Evolutionary conservation across 2,329 filamentous ascomycete species (phyloP).

Genomic region (Stagonosporopsis rhizophila): DNA sequence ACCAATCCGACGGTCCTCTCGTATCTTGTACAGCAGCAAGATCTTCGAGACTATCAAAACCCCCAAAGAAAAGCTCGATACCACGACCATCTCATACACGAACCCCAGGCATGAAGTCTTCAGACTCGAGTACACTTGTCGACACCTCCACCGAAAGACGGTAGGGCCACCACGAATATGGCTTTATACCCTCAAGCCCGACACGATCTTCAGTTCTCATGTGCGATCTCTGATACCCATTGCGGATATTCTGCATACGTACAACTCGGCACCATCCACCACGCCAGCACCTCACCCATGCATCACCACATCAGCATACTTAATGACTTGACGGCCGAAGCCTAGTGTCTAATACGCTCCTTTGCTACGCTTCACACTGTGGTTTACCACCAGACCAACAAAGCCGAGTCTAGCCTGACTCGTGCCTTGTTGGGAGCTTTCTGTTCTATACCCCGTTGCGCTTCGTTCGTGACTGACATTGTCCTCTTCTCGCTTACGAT

Average conservation of each 20-base stretch:
- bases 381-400: constrained; percentile 1
- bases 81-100: constrained; percentile 29
- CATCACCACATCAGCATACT: constrained; percentile 17
- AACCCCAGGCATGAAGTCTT: constrained; percentile 30
- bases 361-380: constrained; percentile 23
- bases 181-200: constrained; percentile 23
- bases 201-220: constrained; percentile 30
- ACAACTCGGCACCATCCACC: not conserved
- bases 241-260: constrained; percentile 22
- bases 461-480: constrained; percentile 12
- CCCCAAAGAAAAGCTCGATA: constrained; percentile 7
- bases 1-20: constrained; percentile 2
- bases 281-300: not conserved
- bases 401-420: not conserved
- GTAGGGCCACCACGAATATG: constrained; percentile 47
- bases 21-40: constrained; percentile 5
- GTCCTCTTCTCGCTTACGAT: constrained; percentile 13
- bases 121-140: constrained; percentile 42
- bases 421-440: constrained; percentile 21
- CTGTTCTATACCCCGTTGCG: constrained; percentile 38
- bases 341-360: constrained; percentile 40
- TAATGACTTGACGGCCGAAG: constrained; percentile 22
- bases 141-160: constrained; percentile 30
- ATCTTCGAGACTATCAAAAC: not conserved
- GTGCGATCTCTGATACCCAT: constrained; percentile 36